Base-by-base conservation (phyloP, 164 flowering plant genomes). In the Vitis amurensis region DNA sequence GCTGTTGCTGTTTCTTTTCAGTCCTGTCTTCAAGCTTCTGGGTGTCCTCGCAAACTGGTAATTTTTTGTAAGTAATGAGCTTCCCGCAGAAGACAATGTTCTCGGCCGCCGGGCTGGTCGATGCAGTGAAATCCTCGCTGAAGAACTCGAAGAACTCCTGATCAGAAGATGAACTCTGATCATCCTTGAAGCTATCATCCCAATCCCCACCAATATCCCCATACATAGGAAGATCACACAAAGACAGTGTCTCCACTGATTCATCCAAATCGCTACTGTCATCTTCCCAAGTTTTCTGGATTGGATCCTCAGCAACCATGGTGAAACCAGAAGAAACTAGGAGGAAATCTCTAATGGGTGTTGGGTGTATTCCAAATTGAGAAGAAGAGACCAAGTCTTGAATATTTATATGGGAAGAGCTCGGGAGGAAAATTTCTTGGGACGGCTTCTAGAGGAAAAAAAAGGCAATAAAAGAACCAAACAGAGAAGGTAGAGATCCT, bases 51-150 rank as follows among this genome's bases (percentile, higher is more conserved):
- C 27, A 17, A 44, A 59, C 29, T 50, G 51, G 53, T 27, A 16
- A 55, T 65, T 61, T 56, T 65, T 67, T 76, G 75, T 19, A 68
- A 15, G 81, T 63, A 29, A 85, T 80, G 68, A 79, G 72, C 61
- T 81, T 85, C 2, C 88, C 88, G 47, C 88, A 85, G 70, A 85
- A 85, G 56, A 85, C 29, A 64, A 85, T 70, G 74, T 74, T 53
- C 12, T 79, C 64, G 2, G 50, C 51, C 9, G 76, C 15, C 29
- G 27, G 47, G 3, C 1, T 5, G 0, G 59, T 3, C 1, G 71
- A 12, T 13, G 64, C 27, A 9, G 53, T 11, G 59, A 23, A n/a
- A 9, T 10, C 11, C 47, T 27, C 69, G 59, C 74, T 71, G 55
- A 49, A 71, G 70, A 78, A 74, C 63, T 71, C 75, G 29, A 78